Conservation (phyloP, 1,139 yeast species). For the Komagataea norvegica region DNA sequence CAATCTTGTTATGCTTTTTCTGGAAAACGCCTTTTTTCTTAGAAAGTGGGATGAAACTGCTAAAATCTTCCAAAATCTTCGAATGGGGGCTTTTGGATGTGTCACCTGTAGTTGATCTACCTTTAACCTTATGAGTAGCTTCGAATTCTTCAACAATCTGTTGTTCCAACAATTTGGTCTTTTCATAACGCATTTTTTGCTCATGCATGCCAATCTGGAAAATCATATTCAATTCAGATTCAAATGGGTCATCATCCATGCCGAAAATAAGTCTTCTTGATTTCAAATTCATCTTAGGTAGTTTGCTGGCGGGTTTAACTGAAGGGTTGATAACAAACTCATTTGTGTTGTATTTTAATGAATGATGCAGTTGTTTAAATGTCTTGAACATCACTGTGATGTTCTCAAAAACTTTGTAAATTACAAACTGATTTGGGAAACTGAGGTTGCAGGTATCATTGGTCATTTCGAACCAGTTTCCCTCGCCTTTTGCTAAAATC, state of each 20-base stretch:
- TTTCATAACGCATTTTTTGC: conserved; percentile 61
- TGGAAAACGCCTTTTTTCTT: conserved; percentile 3
- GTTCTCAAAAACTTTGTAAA: conserved; percentile 58
- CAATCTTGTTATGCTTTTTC: conserved; percentile 2
- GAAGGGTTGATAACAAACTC: conserved; percentile 35
- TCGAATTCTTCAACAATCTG: conserved; percentile 21
- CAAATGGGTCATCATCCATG: conserved; percentile 88
- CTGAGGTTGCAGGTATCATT: conserved; percentile 34
- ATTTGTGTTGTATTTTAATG: conserved; percentile 39
- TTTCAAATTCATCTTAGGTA: conserved; percentile 48
- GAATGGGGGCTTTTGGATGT: conserved; percentile 2
- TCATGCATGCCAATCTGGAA: conserved; percentile 74
- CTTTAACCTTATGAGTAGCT: conserved; percentile 2
- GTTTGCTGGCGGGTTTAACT: conserved; percentile 32
- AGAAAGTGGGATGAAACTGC: conserved; percentile 7
- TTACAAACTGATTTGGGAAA: conserved; percentile 48
- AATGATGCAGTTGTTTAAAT: conserved; percentile 47
- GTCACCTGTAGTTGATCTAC: conserved; percentile 5
- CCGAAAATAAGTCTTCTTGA: conserved; percentile 44
- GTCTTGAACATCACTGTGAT: conserved; percentile 51
- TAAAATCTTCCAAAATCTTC: conserved; percentile 7
- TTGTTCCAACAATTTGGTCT: conserved; percentile 48
- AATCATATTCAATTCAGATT: conserved; percentile 66
- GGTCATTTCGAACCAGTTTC: conserved; percentile 33
- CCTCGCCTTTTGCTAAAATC: conserved; percentile 28